A percentile compares a stretch with the other conserved stretches of the same genome.
Evolutionary conservation across 2,329 filamentous ascomycete genomes (phyloP).

Genomic region (Penicillium sp.): DNA sequence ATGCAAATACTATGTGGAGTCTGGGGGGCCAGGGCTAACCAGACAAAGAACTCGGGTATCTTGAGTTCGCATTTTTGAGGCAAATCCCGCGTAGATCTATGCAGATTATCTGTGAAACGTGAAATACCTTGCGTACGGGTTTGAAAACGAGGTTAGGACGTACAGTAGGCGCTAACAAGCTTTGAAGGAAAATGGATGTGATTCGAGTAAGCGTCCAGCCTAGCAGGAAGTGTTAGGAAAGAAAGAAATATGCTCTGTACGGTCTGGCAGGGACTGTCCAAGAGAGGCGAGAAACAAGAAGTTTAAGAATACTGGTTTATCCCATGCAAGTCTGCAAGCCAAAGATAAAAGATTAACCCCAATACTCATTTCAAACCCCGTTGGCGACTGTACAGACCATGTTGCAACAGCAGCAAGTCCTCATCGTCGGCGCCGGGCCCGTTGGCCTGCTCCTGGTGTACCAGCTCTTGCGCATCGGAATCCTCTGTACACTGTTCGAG

Average conservation of each 20-base stretch:
- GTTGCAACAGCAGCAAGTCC: slow-evolving; percentile 4
- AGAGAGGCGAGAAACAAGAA: no score
- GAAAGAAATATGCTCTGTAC: background rate
- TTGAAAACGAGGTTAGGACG: background rate
- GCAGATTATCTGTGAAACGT: no score
- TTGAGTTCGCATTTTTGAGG: background rate
- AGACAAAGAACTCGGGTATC: background rate
- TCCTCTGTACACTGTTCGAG: slow-evolving; percentile 32
- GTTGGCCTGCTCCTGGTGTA: slow-evolving; percentile 31
- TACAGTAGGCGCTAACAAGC: background rate
- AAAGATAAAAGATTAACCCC: background rate
- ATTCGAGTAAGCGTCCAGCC: background rate
- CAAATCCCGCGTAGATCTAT: background rate
- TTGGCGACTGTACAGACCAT: background rate
- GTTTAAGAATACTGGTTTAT: no score
- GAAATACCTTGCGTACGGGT: background rate
- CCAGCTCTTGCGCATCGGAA: slow-evolving; percentile 25
- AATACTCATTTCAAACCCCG: background rate
- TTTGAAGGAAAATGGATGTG: background rate
- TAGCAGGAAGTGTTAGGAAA: background rate
- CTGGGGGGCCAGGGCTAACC: no score
- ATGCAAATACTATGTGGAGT: background rate
- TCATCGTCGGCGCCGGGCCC: slow-evolving; percentile 34
- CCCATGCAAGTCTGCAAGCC: no score
- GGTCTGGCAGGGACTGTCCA: no score